phyloP scores from a whole-genome alignment of 257 asterid species.

The Solanum arcanum region DNA sequence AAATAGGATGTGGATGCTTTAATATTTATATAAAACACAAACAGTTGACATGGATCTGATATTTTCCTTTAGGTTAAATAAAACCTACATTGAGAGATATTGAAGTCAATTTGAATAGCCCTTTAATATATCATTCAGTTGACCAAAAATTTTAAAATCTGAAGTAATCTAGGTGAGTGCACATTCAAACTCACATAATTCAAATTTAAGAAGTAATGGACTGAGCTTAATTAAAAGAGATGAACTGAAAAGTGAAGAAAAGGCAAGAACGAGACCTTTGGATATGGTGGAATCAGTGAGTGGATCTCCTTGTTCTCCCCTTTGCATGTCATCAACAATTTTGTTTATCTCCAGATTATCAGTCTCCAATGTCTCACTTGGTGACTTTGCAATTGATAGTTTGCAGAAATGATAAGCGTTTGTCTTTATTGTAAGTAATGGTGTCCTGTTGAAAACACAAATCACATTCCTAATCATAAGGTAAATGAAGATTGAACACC shows the following conservation, averaged over 20 bases:
- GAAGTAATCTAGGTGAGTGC: not conserved
- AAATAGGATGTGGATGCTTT: not conserved
- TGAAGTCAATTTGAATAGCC: not conserved
- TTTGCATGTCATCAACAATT: not conserved
- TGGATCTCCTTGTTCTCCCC: constrained; percentile 10
- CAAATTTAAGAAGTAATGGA: not conserved
- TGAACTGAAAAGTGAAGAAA: not conserved
- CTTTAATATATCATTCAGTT: not conserved
- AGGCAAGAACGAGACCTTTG: constrained; percentile 9
- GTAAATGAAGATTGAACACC: not conserved
- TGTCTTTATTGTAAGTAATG: constrained; percentile 52
- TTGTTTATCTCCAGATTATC: constrained; percentile 8
- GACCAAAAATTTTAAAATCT: not conserved
- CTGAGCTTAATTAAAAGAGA: not conserved
- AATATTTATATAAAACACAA: not conserved
- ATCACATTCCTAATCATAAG: not conserved
- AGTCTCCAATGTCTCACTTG: constrained; percentile 12
- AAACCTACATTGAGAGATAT: not conserved
- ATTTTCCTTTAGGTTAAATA: not conserved
- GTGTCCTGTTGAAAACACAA: constrained; percentile 29
- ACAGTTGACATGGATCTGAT: not conserved
- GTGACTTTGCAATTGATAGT: constrained; percentile 45
- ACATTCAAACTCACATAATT: not conserved
- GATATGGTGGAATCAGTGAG: not conserved
- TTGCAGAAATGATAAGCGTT: constrained; percentile 88